phyloP scores from a whole-genome alignment of 495 filamentous ascomycete genomes.

The Lichina pygmaea region DNA sequence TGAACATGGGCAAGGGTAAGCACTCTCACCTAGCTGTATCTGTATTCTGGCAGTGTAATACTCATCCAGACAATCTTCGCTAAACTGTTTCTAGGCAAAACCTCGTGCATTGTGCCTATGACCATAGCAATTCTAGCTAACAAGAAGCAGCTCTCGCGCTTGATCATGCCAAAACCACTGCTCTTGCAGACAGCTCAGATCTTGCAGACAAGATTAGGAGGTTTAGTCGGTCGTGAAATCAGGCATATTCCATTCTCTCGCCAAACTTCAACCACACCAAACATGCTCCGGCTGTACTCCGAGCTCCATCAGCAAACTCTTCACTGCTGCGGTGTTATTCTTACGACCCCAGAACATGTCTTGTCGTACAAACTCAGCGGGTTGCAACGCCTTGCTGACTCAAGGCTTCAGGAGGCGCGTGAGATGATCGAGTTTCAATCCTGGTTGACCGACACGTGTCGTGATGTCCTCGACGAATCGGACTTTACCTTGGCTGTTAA shows the following conservation, averaged over 20 bases:
- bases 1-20: slow-evolving; percentile 23
- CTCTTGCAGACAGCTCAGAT: slow-evolving; percentile 23
- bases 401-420: slow-evolving; percentile 12
- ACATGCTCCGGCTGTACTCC: slow-evolving; percentile 12
- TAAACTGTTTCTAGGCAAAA: slow-evolving; percentile 13
- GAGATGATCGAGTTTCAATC: slow-evolving; percentile 19
- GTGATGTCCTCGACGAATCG: slow-evolving; percentile 29
- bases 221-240: slow-evolving; percentile 18
- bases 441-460: slow-evolving; percentile 17
- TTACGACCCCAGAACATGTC: slow-evolving; percentile 22
- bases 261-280: slow-evolving; percentile 10
- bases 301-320: slow-evolving; percentile 9
- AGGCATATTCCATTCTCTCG: slow-evolving; percentile 24
- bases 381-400: slow-evolving; percentile 20
- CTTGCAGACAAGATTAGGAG: slow-evolving; percentile 19
- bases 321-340: slow-evolving; percentile 14
- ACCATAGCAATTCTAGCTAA: slow-evolving; percentile 20
- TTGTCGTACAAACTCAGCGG: slow-evolving; percentile 25
- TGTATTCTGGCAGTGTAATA: background rate
- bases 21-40: background rate
- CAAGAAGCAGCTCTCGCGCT: slow-evolving; percentile 13
- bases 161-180: slow-evolving; percentile 24
- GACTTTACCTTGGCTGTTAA: slow-evolving; percentile 23
- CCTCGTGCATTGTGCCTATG: slow-evolving; percentile 27
- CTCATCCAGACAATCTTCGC: background rate